Conservation (phyloP, 2,329 filamentous ascomycete species). For the Clathrospora elynae region DNA sequence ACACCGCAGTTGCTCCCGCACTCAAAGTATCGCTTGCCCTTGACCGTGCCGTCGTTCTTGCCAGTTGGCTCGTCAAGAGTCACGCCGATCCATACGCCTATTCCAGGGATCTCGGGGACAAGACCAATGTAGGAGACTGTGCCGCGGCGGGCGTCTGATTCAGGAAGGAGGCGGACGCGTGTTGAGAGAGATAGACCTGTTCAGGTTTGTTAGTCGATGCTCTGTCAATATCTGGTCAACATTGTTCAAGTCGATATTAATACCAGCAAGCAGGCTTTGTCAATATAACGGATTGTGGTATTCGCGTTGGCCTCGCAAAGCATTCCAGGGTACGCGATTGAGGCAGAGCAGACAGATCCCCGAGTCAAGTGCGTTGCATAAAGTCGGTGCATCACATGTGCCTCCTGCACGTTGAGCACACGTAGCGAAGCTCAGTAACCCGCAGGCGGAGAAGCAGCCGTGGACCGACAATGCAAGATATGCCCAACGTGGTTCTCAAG, state of each 20-base stretch:
- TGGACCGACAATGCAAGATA: conserved; percentile 21
- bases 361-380: no score
- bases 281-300: no score
- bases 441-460: conserved; percentile 25
- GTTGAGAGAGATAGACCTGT: conserved; percentile 35
- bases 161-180: conserved; percentile 55
- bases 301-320: neutral
- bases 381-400: conserved; percentile 1
- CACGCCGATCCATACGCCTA: conserved; percentile 72
- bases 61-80: conserved; percentile 77
- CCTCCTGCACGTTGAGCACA: conserved; percentile 27
- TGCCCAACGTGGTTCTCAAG: conserved; percentile 10
- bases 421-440: no score
- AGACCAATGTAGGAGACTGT: conserved; percentile 73
- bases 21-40: conserved; percentile 71
- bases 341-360: no score
- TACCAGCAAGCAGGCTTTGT: no score
- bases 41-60: conserved; percentile 79
- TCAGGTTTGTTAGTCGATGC: conserved; percentile 11
- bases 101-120: conserved; percentile 73
- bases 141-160: conserved; percentile 71
- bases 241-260: no score
- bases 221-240: neutral
- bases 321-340: no score
- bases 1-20: conserved; percentile 73